Conservation (phyloP, 1,284 basidiomycete species). For the Wallemia mellicola region DNA sequence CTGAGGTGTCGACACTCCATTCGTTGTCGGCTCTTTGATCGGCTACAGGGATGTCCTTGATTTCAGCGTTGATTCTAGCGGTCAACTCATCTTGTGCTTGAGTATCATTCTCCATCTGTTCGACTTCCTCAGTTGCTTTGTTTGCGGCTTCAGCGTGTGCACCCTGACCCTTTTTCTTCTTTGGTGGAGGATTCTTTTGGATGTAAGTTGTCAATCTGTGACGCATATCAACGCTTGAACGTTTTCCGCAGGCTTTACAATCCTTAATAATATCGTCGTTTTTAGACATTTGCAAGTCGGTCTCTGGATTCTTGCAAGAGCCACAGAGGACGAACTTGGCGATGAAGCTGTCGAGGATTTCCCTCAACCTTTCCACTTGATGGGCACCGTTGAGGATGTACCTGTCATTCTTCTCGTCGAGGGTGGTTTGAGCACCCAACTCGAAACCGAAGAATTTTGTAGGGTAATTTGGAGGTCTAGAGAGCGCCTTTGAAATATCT, state of each 20-base stretch:
- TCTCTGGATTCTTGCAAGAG: conserved; percentile 97
- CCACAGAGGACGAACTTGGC: conserved; percentile 94
- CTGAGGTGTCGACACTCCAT: conserved; percentile 71
- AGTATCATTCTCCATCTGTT: conserved; percentile 18
- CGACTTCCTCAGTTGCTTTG: conserved; percentile 20
- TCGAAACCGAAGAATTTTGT: conserved; percentile 99
- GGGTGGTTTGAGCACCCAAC: conserved; percentile 85
- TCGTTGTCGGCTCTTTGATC: conserved; percentile 35
- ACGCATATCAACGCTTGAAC: conserved; percentile 76
- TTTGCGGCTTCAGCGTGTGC: conserved; percentile 16
- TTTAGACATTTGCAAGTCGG: conserved; percentile 63
- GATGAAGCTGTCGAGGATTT: conserved; percentile 88
- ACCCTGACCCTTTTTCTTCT: conserved; percentile 33
- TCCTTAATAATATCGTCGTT: conserved; percentile 66
- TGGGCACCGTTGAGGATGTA: conserved; percentile 99
- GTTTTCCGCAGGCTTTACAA: conserved; percentile 92
- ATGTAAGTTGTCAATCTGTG: conserved; percentile 95
- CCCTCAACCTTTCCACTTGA: conserved; percentile 65
- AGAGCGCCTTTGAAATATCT: conserved; percentile 82
- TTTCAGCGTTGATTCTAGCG: conserved; percentile 10
- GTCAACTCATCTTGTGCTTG: conserved; percentile 14
- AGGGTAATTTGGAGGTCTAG: conserved; percentile 59
- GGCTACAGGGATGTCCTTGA: conserved; percentile 13
- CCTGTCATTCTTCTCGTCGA: conserved; percentile 84
- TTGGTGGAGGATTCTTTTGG: conserved; percentile 71